Evolutionary conservation across 371 early-diverging fungal genomes (phyloP), one percentile per base, ranked within the genome.

Genomic region (Mucor racemosus): DNA sequence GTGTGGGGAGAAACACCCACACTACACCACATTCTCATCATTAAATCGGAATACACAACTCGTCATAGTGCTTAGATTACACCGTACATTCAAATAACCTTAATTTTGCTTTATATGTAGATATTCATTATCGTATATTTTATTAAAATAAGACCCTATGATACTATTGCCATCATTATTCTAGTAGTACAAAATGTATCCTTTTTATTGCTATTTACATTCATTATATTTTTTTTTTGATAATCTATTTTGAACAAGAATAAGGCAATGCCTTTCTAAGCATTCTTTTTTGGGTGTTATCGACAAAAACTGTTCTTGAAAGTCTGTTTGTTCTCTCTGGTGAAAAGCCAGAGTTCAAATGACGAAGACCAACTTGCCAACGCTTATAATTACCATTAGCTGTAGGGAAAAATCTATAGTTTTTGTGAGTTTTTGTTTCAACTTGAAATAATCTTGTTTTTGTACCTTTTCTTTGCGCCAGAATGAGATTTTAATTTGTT

Each of bases 291-390:
- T 81, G 79, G 17, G 80, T 75, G 21, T 68, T 79, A 59, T 76
- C 70, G 15, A 75, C 72, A 42, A 75, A 61, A 2, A 70, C 65
- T 7, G 73, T 67, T 58, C 76, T 72, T 33, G 76, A 76, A 33
- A 84, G 69, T 53, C 84, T 74, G 57, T 84, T 80, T 46, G 71
- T 71, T 61, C 81, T 79, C 66, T 84, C 80, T 5, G 79, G 65
- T 26, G 81, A 77, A 40, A 84, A 71, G 10, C 74, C 67, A 33
- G 73, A 66, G 63, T 84, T 84, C 72, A 84, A 76, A 60, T 84
- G 84, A 55, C 84, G 81, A 74, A 76, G 68, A 62, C 84, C 84
- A 9, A 70, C 76, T 55, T 78, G 79, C 84, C 84, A 84, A 13
- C 84, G 78, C 65, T 84, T 84, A 54, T 73, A 82, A 62, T 82